Base-by-base conservation (phyloP, 805 yeast species). In the Lipomyces yamadae region DNA sequence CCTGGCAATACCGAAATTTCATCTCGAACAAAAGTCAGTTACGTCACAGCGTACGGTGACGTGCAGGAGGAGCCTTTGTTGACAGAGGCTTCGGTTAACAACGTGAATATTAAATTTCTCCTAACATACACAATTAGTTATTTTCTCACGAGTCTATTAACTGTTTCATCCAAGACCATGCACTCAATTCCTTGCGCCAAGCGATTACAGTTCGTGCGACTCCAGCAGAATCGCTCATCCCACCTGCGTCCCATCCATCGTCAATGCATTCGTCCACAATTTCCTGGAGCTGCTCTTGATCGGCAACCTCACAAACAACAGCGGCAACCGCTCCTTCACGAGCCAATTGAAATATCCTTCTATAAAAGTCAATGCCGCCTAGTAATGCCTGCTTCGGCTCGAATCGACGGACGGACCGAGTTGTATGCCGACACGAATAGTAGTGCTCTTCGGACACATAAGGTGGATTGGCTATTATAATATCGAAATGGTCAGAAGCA, bases 381-480 rank as follows among this genome's bases (percentile, higher is more conserved):
- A 90, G 77, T n/a, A 94, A 79, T 0, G 98, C 98, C 18, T 85
- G 74, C 33, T 75, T 72, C 0, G 99, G 98, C 77, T 94, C 99
- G 76, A 83, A 88, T 11, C 77, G 52, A 52, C 83, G 78, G 0
- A 94, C 98, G 0, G 97, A 89, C 56, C 73, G 75, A 64, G 86
- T 89, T 0, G 87, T 85, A 10, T 83, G 77, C 11, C 30, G 10
- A 7, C 42, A 5, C 3, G 76, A 72, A 8, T 68, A 68, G 72
- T 83, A 83, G 58, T 87, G 86, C 0, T 69, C 58, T 1, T 37
- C 6, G 0, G 91, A 86, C 4, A 93, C 88, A 74, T 94, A 94
- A 0, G 99, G 99, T 0, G 99, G 99, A 72, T 94, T 94, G n/a
- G 97, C 85, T 0, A 88, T 83, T 0, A 95, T 74, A 2, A 94